A percentile compares a stretch with the other conserved stretches of the same genome.
phyloP scores from a whole-genome alignment of 108 stramenopile species.

The Asterionellopsis glacialis region DNA sequence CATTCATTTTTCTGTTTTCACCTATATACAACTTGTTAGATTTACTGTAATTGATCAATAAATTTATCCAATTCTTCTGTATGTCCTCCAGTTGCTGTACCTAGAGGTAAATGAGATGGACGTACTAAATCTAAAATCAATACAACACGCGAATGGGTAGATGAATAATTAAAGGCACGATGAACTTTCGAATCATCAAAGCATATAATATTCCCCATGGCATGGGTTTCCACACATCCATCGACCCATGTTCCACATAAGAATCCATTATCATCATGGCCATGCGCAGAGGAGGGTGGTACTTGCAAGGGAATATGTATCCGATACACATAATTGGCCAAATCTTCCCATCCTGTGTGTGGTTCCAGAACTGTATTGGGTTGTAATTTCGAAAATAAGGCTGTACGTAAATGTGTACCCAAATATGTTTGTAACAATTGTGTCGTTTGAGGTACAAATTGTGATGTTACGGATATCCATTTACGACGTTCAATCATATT shows the following conservation, averaged over 20 bases:
- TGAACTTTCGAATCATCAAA: conserved; percentile 97
- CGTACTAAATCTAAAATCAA: conserved; percentile 92
- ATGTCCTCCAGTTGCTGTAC: conserved; percentile 88
- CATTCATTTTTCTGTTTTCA: no score
- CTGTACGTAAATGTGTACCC: conserved; percentile 77
- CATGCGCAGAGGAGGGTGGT: conserved; percentile 45
- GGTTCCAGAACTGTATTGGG: conserved; percentile 81
- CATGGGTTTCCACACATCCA: conserved; percentile 86
- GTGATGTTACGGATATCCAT: conserved; percentile 75
- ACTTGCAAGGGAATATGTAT: conserved; percentile 89
- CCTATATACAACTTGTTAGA: no score
- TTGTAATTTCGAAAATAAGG: conserved; percentile 87
- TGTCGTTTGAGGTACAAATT: conserved; percentile 75
- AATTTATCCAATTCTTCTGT: conserved; percentile 91
- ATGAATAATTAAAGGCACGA: conserved; percentile 87
- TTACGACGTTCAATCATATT: conserved; percentile 48
- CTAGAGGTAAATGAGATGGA: conserved; percentile 66
- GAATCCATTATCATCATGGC: conserved; percentile 5
- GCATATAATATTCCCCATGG: conserved; percentile 65
- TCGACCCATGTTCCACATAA: conserved; percentile 95
- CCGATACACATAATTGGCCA: conserved; percentile 94
- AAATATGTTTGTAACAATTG: conserved; percentile 32
- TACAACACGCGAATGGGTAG: conserved; percentile 69
- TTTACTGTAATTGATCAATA: conserved; percentile 70
- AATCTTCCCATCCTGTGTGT: conserved; percentile 94